Evolutionary conservation across 179 eudicot species (phyloP).

Genomic region (Beta macrorhiza): DNA sequence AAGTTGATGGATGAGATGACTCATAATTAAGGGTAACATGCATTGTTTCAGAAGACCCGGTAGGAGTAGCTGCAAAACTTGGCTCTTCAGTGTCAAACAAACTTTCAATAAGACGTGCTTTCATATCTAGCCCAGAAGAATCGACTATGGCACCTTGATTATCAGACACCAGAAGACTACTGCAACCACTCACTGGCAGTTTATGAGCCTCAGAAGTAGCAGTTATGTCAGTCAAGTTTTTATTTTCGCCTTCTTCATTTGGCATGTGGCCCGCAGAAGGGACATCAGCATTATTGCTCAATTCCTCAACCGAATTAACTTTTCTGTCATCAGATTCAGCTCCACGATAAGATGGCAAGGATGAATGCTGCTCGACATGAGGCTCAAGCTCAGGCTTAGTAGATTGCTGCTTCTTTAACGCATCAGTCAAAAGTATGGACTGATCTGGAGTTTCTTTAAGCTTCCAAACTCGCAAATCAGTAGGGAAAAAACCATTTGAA

Average conservation of each 20-base stretch:
- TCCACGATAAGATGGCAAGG: conserved; percentile 34
- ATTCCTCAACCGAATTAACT: conserved; percentile 28
- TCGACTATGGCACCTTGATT: conserved; percentile 33
- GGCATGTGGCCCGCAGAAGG: conserved; percentile 30
- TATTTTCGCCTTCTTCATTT: conserved; percentile 37
- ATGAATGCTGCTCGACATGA: conserved; percentile 18
- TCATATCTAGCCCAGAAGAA: conserved; percentile 46
- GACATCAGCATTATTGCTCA: conserved; percentile 31
- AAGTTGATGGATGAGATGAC: conserved; percentile 40
- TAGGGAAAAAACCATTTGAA: conserved; percentile 48
- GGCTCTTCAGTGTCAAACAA: conserved; percentile 42
- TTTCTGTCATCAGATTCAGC: conserved; percentile 38
- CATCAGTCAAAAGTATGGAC: conserved; percentile 43
- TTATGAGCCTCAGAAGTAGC: conserved; percentile 35
- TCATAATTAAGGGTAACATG: conserved; percentile 33
- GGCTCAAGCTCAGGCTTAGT: conserved; percentile 28
- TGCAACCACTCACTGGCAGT: conserved; percentile 33
- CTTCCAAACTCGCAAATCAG: conserved; percentile 51
- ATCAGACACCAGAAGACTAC: conserved; percentile 32
- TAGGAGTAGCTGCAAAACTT: conserved; percentile 35
- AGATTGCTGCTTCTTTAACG: conserved; percentile 33
- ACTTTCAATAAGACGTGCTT: conserved; percentile 36
- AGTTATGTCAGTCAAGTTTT: conserved; percentile 31
- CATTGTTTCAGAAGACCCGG: conserved; percentile 37
- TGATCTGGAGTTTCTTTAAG: conserved; percentile 29